Evolutionary conservation across 768 basidiomycete genomes (phyloP), one percentile per base, ranked within the genome.

Genomic region (Boletus rubropictus): DNA sequence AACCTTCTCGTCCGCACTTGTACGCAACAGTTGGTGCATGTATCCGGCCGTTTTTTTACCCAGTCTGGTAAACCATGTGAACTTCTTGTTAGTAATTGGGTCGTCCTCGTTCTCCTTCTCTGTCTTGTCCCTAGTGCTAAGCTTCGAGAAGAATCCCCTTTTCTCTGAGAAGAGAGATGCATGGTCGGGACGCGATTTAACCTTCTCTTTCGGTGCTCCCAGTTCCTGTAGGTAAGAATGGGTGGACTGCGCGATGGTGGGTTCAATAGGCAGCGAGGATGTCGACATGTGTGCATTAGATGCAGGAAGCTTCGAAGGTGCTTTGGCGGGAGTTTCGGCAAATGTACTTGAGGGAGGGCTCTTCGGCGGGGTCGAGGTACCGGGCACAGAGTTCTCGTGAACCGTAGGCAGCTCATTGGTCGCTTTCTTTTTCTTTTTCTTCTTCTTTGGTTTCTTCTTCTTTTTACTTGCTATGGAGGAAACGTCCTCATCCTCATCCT

Each of bases 141-240:
- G 72, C 49, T 74, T 77, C 18, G 76, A 73, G 44, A 84, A 73
- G 41, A 86, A 65, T 6, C 79, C 70, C 42, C 60, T 63, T 33
- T 56, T 67, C 5, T 73, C 67, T 11, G 75, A 65, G 38, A 78
- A 78, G 33, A 79, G 64, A 10, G 75, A 75, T 4, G 76, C 71
- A 56, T 77, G 75, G 40, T 81, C 79, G 1, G 79, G 74, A 14
- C 89, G 75, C 22, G 83, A 79, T 65, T 91, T 90, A 34, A 82
- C 63, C 65, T 91, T 89, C 53, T 69, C 66, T 61, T 87, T 87
- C 21, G 71, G 62, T 11, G 68, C 51, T 35, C 70, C 66, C 11
- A 77, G 52, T 24, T 79, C 70, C 56, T 82, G 76, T 20, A 88
- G 56, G 64, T 89, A 90, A 11, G 84, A 79, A 51, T 72, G 84